Evolutionary conservation across 129 eudicot species (phyloP).

Genomic region (Centella asiatica): DNA sequence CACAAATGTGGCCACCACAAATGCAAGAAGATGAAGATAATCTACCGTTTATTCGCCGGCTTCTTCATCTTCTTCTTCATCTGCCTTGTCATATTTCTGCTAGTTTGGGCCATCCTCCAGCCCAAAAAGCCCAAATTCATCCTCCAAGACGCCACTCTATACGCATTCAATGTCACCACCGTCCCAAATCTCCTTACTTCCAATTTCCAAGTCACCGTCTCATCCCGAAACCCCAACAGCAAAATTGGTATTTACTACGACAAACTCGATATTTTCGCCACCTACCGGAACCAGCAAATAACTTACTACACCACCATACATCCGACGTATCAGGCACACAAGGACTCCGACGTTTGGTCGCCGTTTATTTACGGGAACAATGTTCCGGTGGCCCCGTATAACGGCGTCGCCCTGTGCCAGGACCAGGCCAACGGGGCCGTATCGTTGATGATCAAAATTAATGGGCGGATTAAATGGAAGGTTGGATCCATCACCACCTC

Average conservation of each 20-base stretch:
- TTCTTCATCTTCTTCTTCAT: constrained; percentile 28
- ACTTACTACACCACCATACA: constrained; percentile 60
- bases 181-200: constrained; percentile 66
- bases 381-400: constrained; percentile 32
- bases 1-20: constrained; percentile 71
- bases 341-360: constrained; percentile 56
- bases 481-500: background rate
- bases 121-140: constrained; percentile 61
- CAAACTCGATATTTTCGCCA: constrained; percentile 49
- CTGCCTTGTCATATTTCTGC: constrained; percentile 39
- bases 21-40: constrained; percentile 12
- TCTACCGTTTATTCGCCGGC: constrained; percentile 21
- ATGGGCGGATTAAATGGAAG: background rate
- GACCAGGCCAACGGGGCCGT: background rate
- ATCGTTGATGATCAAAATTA: background rate
- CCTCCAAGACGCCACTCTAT: constrained; percentile 91
- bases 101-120: constrained; percentile 61
- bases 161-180: constrained; percentile 63
- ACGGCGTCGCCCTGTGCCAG: background rate
- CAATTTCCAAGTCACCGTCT: constrained; percentile 55
- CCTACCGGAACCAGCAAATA: constrained; percentile 63
- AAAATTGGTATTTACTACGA: constrained; percentile 72
- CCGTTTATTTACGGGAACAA: constrained; percentile 58
- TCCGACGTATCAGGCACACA: constrained; percentile 65
- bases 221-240: constrained; percentile 61